Evolutionary conservation across 1,139 yeast genomes (phyloP), one percentile per base, ranked within the genome.

Genomic region (Yamadazyma diddensiae): DNA sequence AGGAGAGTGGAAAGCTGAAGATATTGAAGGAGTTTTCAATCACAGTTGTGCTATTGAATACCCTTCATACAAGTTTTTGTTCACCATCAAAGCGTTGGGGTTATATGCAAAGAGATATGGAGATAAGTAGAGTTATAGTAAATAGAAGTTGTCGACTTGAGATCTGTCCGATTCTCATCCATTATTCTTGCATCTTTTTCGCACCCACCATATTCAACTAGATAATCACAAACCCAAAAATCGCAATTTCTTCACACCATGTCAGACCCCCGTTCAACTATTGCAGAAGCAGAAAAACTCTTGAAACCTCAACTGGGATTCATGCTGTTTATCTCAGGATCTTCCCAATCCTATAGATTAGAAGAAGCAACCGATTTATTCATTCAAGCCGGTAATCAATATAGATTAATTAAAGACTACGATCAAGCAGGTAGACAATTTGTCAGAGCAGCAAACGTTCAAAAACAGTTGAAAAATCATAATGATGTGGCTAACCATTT

Each of bases 331-430:
- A 57, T 90, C 26, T 73, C 88, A 33, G 85, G 94, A 5, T 74
- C 82, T 3, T 78, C 92, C 6, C 72, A 73, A 37, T 67, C 82
- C 1, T 71, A 73, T 46, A 72, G 86, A 43, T 73, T 69, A 38
- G 98, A 92, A 55, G 98, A 94, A 43, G 97, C 98, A 3, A 82
- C 92, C 4, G 98, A 94, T 46, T 64, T 86, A 26, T 90, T 82
- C 53, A 70, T 81, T 23, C 94, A 87, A 59, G 98, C 98, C 3
- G 98, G 94, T 17, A 92, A 90, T 53, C 73, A 78, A 31, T 92
- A 79, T 65, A 74, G 92, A 42, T 65, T 92, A 39, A 79, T 76
- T 46, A 86, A 85, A 54, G 86, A 84, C 50, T 73, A 69, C 43
- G 62, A 66, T 16, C 65, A 66, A 34, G 97, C 97, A 0, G 98